Evolutionary conservation across 169 alveolate species (phyloP), one percentile per base, ranked within the genome.

Genomic region (Cryptosporidium viatorum): DNA sequence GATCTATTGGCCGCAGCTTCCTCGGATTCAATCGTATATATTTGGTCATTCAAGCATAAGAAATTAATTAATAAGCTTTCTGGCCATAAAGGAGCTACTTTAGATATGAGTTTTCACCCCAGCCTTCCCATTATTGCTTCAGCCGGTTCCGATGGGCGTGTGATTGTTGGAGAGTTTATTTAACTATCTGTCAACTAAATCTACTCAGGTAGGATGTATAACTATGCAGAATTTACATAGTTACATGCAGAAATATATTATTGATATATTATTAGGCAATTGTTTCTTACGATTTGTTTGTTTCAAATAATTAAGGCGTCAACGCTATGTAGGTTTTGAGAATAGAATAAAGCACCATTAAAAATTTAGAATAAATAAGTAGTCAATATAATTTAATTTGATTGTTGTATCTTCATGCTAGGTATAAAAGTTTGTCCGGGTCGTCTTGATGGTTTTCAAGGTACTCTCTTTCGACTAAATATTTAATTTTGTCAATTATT

Each of bases 1-100:
- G 89, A 80, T 60, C 52, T 80, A 7, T 31, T 80, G 23, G 89
- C 89, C 8, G 89, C 89, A 8, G 89, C 89, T 35, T 80, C 89
- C 16, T 80, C 89, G 10, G 89, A 80, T 62, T 4, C 60, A 37
- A 48, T 62, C 7, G 60, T 80, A 29, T 80, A 80, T 41, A 80
- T 80, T 41, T 80, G 89, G 89, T 80, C 89, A 1, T 74, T 65
- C 14, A 80, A 58, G 16, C 67, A 80, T n/a, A 59, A 65, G 67
- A 80, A 80, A 26, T 43, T 80, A 41, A 62, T 80, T 41, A 59
- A 80, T 31, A 80, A 80, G 50, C 69, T 80, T 26, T 21, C 60
- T 18, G 89, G 89, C 2, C 89, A 80, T 29, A 26, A 43, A 29
- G 89, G 89, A 62, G 89, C 89, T 18, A 80, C 89, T 6, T 60